A percentile compares a stretch with the other conserved stretches of the same genome.
phyloP scores from a whole-genome alignment of 106 monocot species.

The Alisma plantagoaquatica region DNA sequence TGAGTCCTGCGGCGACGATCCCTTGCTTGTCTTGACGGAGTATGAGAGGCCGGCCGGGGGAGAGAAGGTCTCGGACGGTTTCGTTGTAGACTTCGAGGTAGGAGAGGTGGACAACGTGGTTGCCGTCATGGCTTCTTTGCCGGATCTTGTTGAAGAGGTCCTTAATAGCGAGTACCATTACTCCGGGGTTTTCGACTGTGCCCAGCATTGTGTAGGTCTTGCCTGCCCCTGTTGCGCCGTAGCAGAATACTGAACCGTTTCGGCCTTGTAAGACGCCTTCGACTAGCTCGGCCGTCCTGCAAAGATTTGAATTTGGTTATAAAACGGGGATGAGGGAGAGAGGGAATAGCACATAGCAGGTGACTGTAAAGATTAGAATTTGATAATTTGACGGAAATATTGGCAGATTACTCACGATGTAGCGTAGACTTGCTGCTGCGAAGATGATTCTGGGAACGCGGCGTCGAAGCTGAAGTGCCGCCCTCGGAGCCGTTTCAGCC shows the following conservation, averaged over 20 bases:
- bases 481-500: slow-evolving; percentile 69
- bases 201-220: slow-evolving; percentile 88
- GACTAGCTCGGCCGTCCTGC: slow-evolving; percentile 62
- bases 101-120: slow-evolving; percentile 57
- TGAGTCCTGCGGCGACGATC: slow-evolving; percentile 60
- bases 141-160: slow-evolving; percentile 65
- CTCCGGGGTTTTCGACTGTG: no score
- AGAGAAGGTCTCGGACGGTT: slow-evolving; percentile 64
- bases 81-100: slow-evolving; percentile 85
- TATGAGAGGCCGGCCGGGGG: slow-evolving; percentile 62
- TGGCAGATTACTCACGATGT: slow-evolving; percentile 65
- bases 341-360: no score
- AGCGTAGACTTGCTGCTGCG: slow-evolving; percentile 51
- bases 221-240: slow-evolving; percentile 76
- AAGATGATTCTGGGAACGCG: slow-evolving; percentile 45
- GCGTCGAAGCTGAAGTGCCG: no score
- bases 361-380: no score
- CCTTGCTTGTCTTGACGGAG: slow-evolving; percentile 89
- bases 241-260: slow-evolving; percentile 80
- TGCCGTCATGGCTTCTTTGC: slow-evolving; percentile 55
- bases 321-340: no score
- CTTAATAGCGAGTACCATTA: slow-evolving; percentile 77
- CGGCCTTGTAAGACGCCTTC: slow-evolving; percentile 65
- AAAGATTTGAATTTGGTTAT: no score
- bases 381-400: no score